Evolutionary conservation across 495 filamentous ascomycete species (phyloP), one percentile per base, ranked within the genome.

Genomic region (Penicillium soppii): DNA sequence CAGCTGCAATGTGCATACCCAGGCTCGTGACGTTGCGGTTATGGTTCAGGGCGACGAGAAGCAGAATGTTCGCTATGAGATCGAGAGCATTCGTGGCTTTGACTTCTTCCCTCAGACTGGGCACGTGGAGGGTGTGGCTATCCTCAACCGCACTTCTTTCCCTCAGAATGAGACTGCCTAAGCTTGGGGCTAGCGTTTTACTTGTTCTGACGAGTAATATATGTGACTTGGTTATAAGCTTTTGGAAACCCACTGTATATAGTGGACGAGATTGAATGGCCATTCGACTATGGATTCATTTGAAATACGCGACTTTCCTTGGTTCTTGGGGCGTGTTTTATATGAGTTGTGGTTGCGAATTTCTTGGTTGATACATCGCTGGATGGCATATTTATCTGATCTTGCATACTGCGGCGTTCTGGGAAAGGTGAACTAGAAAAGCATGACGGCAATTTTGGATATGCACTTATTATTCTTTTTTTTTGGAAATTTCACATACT

Each of bases 41-140:
- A 70, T 96, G 69, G 89, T 95, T 0, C 77, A 84, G 44, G 89
- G 88, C 16, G 66, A 76, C 39, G 64, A 69, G 37, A 73, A 73
- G 58, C 69, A 69, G 9, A 68, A 76, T 42, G 75, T 77, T 22
- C 73, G 78, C 39, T 98, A 96, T 71, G 82, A 85, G 67, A 89
- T 98, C 60, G 95, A 98, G 77, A 95, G 89, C 63, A 73, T 98
- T 27, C 78, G 86, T 39, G 94, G 92, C 4, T 97, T 97, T 64
- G 94, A 98, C 62, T 98, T 98, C 74, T 98, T 98, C 70, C 94
- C 94, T 38, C 94, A 97, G 78, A 97, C 94, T 20, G 84, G 90
- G 5, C 94, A 98, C 78, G 94, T 97, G 0, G 94, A 98, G 68
- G 89, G 94, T 35, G 91, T 97, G 47, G 94, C 89, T 27, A 82